Base-by-base conservation (phyloP, 495 filamentous ascomycete species). In the Friedmanniomyces simplex region DNA sequence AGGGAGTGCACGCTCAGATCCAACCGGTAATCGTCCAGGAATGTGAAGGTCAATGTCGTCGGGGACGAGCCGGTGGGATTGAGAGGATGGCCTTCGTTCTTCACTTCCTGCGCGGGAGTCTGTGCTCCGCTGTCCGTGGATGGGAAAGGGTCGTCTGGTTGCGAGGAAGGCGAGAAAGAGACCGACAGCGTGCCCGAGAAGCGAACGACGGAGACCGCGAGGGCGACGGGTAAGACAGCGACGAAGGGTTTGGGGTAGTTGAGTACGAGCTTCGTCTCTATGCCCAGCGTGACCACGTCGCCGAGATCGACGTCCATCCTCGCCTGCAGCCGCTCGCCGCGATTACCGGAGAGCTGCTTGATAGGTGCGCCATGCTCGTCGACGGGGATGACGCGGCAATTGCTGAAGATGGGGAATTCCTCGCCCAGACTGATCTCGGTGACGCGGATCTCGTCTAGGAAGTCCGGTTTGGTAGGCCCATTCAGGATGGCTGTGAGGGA, bases 321-420 rank as follows among this genome's bases (percentile, higher is more conserved):
- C 0, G 93, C 93, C 67, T 97, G 93, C n/a, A 98, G 71, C 54
- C 88, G 76, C 0, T 78, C 78, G 34, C 62, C 62, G 18, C 55
- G 14, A 39, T 61, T 52, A n/a, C 62, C 62, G 13, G 47, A 51
- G 39, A 63, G 61, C 52, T 63, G 36, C 34, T 60, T 55, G 52
- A 63, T 63, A 11, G 61, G 61, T 24, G 34, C 51, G 20, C 54
- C 57, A 13, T 65, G 54, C 58, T 88, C 88, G 59, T 94, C 88
- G 0, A 87, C 83, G 2, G 87, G 87, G 22, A 88, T 88, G 50
- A 98, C 88, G 55, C 94, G 83, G 69, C 93, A 97, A 70, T 98
- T 98, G 76, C 91, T 96, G 71, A 98, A 95, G 18, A 98, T 98
- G 8, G 93, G 93, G 59, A 97, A 98, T 61, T 97, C 94, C 62